Evolutionary conservation across 1,284 basidiomycete genomes (phyloP), one percentile per base, ranked within the genome.

Genomic region (Schizopora paradoxa): DNA sequence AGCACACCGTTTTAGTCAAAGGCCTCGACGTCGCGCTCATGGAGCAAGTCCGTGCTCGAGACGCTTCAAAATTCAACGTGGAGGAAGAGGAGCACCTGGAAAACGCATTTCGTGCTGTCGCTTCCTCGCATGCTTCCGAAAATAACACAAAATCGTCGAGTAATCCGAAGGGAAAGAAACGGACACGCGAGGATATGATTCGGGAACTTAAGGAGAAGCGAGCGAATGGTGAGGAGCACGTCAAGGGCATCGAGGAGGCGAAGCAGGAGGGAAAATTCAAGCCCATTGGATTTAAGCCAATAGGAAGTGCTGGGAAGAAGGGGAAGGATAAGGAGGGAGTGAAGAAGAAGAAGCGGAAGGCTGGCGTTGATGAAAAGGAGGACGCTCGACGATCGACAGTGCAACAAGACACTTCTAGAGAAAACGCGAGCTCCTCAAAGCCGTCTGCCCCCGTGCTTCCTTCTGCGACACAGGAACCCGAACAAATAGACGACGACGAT

Each of bases 11-110:
- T 37, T 77, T 93, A 3, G 89, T 93, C 32, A 94, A 91, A 57
- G 89, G 92, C n/a, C 79, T 96, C 26, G 92, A 96, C 59, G 78
- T 84, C 59, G 82, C 89, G 0, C 74, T 95, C 3, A 69, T 96
- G 6, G 87, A 91, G 56, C 85, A 90, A 57, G 82, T 89, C 54
- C 89, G 81, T 64, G 86, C 87, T 0, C 76, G 76, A 10, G 66
- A 63, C 0, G 71, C 74, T 6, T 64, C 69, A 6, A 65, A 72
- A 33, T 62, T 72, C 16, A 72, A 70, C 2, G 77, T 74, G 14
- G 77, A 82, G 45, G 82, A 86, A 45, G 83, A 86, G 48, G 86
- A 86, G 19, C 76, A 79, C 19, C 77, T 96, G 28, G 92, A 96
- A 56, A 71, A 74, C 45, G 84, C 77, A 0, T 91, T 81, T 61